phyloP scores from a whole-genome alignment of 164 flowering plant genomes.

The Magnolia officinalis region DNA sequence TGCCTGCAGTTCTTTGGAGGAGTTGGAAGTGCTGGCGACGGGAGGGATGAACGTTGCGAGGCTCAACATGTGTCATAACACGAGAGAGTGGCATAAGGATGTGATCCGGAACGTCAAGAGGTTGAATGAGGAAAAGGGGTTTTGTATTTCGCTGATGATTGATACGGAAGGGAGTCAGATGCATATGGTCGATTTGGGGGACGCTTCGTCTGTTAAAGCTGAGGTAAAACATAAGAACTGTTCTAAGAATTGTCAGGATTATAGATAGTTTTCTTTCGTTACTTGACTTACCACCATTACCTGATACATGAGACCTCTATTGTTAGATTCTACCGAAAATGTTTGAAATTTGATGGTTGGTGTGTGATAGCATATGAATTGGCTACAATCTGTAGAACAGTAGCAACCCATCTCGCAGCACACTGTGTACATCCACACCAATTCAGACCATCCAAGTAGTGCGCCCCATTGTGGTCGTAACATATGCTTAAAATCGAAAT shows the following conservation, averaged over 20 bases:
- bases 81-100: conserved; percentile 70
- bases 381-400: no score
- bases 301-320: no score
- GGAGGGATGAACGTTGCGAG: conserved; percentile 86
- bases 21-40: conserved; percentile 55
- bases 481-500: no score
- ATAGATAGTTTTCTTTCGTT: no score
- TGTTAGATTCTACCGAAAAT: no score
- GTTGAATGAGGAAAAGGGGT: conserved; percentile 73
- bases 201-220: conserved; percentile 55
- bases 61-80: conserved; percentile 77
- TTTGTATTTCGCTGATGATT: conserved; percentile 72
- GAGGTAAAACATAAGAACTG: conserved; percentile 30
- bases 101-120: conserved; percentile 65
- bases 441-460: no score
- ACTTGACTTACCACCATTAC: no score
- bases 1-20: conserved; percentile 53
- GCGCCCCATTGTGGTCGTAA: no score
- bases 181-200: conserved; percentile 69
- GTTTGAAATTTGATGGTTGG: no score
- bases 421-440: no score
- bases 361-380: no score
- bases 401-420: no score
- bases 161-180: conserved; percentile 82
- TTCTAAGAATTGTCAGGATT: not conserved